Percentiles rank a stretch among this genome's conserved stretches.
phyloP scores from a whole-genome alignment of 129 eudicot species.

The Escallonia rubra region DNA sequence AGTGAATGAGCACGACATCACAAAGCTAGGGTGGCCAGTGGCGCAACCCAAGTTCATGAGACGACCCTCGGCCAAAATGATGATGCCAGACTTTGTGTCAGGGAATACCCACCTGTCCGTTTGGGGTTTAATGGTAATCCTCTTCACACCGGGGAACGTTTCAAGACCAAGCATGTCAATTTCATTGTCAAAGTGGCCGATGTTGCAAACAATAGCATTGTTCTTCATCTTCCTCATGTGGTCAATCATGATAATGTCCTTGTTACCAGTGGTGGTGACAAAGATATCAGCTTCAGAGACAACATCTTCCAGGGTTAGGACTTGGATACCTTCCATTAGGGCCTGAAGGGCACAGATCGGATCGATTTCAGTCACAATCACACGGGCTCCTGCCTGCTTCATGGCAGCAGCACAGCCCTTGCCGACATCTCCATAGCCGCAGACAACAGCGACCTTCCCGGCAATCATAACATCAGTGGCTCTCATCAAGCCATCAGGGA shows the following conservation, averaged over 20 bases:
- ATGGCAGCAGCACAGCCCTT: slow-evolving; percentile 27
- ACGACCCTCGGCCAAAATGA: slow-evolving; percentile 27
- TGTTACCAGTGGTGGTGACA: slow-evolving; percentile 28
- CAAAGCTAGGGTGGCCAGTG: slow-evolving; percentile 29
- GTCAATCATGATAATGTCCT: slow-evolving; percentile 16
- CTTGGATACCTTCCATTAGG: slow-evolving; percentile 27
- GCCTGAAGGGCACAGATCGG: slow-evolving; percentile 50
- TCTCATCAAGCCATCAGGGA: slow-evolving; percentile 55
- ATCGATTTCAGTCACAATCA: slow-evolving; percentile 47
- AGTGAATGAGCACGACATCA: slow-evolving; percentile 26
- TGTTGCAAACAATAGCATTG: slow-evolving; percentile 25
- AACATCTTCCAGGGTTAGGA: slow-evolving; percentile 18
- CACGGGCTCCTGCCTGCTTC: slow-evolving; percentile 45
- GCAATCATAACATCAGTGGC: slow-evolving; percentile 54
- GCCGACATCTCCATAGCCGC: slow-evolving; percentile 39
- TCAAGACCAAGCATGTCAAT: slow-evolving; percentile 24
- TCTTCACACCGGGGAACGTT: slow-evolving; percentile 25
- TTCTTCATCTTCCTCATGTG: slow-evolving; percentile 32
- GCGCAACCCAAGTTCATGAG: slow-evolving; percentile 29
- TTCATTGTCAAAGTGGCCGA: slow-evolving; percentile 34
- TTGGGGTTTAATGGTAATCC: slow-evolving; percentile 25
- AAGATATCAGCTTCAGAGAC: slow-evolving; percentile 27
- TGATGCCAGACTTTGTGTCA: slow-evolving; percentile 19
- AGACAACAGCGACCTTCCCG: slow-evolving; percentile 37
- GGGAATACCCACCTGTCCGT: slow-evolving; percentile 30